These are phyloP conservation scores for Euphorbia schlechtendalii DNA, from an alignment of 441 rosid species.

Conservation along the genomic window DNA sequence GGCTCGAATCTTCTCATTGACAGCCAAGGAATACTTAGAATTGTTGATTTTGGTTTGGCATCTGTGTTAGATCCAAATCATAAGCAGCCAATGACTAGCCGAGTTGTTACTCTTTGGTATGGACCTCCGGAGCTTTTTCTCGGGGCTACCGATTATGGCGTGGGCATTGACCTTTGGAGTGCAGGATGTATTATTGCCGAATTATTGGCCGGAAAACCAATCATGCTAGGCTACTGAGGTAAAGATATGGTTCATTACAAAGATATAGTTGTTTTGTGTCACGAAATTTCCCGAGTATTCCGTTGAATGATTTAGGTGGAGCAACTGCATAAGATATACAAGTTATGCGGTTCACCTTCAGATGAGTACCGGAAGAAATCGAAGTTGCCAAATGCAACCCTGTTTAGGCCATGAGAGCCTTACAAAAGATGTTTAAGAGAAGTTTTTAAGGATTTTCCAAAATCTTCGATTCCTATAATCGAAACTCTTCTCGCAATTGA, in stretches of 20 bases:
- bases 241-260: slow-evolving; percentile 3
- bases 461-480: slow-evolving; percentile 66
- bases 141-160: slow-evolving; percentile 89
- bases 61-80: slow-evolving; percentile 70
- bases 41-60: too few species aligned
- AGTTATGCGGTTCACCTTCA: slow-evolving; percentile 81
- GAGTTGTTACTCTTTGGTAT: slow-evolving; percentile 92
- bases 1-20: too few species aligned
- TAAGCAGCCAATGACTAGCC: slow-evolving; percentile 81
- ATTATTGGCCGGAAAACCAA: slow-evolving; percentile 78
- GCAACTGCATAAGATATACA: slow-evolving; percentile 88
- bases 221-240: slow-evolving; percentile 98
- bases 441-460: slow-evolving; percentile 74
- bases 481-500: too few species aligned
- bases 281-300: too few species aligned
- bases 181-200: slow-evolving; percentile 94
- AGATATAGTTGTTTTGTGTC: not conserved
- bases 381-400: slow-evolving; percentile 81
- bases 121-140: slow-evolving; percentile 95
- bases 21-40: too few species aligned
- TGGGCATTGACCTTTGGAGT: slow-evolving; percentile 92
- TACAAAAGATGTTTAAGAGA: slow-evolving; percentile 71
- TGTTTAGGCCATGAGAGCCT: slow-evolving; percentile 84
- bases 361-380: slow-evolving; percentile 91
- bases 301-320: slow-evolving; percentile 51